phyloP scores from a whole-genome alignment of 2,329 filamentous ascomycete species.

The Verticillium longisporum region DNA sequence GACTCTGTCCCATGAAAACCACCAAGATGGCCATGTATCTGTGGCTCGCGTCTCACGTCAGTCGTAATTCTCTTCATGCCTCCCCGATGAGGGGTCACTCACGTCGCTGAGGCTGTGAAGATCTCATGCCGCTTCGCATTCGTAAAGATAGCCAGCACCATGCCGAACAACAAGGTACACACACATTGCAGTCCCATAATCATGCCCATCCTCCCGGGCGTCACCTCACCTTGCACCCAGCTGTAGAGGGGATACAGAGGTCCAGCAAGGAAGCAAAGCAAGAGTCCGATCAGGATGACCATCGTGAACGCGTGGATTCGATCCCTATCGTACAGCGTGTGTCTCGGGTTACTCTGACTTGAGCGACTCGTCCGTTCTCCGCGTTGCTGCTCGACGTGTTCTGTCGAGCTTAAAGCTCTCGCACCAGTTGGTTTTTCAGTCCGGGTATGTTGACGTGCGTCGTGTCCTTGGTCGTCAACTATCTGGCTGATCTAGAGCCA shows the following conservation, averaged over 20 bases:
- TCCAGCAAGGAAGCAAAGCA: not conserved
- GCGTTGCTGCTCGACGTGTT: not conserved
- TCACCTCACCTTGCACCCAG: not conserved
- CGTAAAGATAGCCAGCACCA: not conserved
- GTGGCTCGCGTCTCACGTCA: not conserved
- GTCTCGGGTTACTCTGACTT: not conserved
- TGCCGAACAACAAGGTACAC: not conserved
- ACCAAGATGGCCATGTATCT: not conserved
- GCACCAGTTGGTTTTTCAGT: not conserved
- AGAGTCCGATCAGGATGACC: not conserved
- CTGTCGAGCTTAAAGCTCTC: not conserved
- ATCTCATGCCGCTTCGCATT: constrained; percentile 1
- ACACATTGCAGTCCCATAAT: not conserved
- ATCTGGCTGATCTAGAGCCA: too few relatives aligned
- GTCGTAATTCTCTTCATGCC: not conserved
- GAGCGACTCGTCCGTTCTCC: not conserved
- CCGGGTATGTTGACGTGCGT: not conserved
- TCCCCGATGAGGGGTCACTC: not conserved
- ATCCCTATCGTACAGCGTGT: not conserved
- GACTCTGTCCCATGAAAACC: not conserved
- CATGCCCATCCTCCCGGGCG: not conserved
- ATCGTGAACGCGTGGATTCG: not conserved
- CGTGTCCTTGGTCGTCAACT: not conserved
- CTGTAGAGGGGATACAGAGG: not conserved
- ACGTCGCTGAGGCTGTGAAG: not conserved